Evolutionary conservation across 192 early-diverging fungal genomes (phyloP), one percentile per base, ranked within the genome.

Genomic region (Backusella psychrophila): DNA sequence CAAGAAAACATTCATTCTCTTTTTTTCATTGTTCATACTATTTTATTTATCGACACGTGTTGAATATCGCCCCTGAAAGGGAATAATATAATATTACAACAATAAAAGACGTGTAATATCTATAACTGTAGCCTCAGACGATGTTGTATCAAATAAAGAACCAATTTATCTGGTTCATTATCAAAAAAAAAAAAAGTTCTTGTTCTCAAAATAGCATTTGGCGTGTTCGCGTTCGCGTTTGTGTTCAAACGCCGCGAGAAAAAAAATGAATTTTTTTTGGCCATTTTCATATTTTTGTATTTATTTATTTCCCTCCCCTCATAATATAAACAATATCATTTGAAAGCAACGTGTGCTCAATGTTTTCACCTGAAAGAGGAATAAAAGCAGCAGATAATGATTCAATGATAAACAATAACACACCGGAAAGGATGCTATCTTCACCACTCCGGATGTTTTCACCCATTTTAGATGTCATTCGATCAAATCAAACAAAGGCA

Each of bases 401-500:
- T 19, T 9, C 29, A 68, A 68, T 68, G 29, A 35, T 68, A 36
- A 63, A 63, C 23, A 63, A 63, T n/a, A 68, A 36, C n/a, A 68
- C 66, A 68, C 66, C 66, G 8, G 38, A 71, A 8, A 49, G 39
- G 31, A 71, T 71, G 41, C 6, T 36, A 8, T 35, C 29, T 36
- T 35, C 66, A 36, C 66, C 66, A 35, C 35, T 36, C 29, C 15
- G 35, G 19, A 15, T 44, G 11, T 23, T 71, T 33, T 31, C 70
- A 31, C 70, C 70, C 7, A 23, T 71, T 46, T 29, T 71, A 14
- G 15, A 71, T 29, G 70, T 33, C 21, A 71, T 71, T 31, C 42
- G 42, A 46, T 42, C 35, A 29, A 31, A 39, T 4, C 70, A 71
- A 71, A 31, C 70, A 26, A 71, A 46, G 9, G 70, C 70, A n/a